Evolutionary conservation across 2,329 filamentous ascomycete genomes (phyloP), one percentile per base, ranked within the genome.

Genomic region (Samsoniella hepiali): DNA sequence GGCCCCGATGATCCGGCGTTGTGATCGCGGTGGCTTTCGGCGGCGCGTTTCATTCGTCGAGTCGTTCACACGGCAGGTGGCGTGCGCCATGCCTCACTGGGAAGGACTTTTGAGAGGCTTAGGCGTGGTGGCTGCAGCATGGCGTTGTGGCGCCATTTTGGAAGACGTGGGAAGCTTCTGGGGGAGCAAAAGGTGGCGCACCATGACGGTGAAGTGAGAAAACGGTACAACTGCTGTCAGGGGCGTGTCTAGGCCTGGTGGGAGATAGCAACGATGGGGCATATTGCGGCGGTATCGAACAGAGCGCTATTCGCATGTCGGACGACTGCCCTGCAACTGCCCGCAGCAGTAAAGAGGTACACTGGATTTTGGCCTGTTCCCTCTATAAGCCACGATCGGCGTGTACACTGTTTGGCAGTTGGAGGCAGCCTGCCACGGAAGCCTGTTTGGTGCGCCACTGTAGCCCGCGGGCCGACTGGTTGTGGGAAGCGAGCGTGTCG

Each of bases 41-140:
- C 31, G 50, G 17, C 7, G 22, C n/a, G 4, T 49, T 38, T 49
- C 22, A 62, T 62, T 62, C 51, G 59, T 56, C n/a, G 59, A 56
- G 38, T 62, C 59, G 59, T 62, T 62, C 59, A 62, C 38, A 40
- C 44, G 29, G 47, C 38, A 47, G 40, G 42, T 56, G 59, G 50
- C 59, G 51, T 32, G 22, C 40, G 10, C 59, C 31, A 62, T 40
- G 11, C 59, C 32, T 31, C 8, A 13, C 31, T 40, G n/a, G 51
- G 59, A 62, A 62, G 59, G 17, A 62, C 59, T 62, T 62, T 56
- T 62, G 59, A 54, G 50, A 36, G 58, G 50, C 58, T 54, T 36
- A 45, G 58, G 27, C 47, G 32, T 34, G 15, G 58, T 61, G 51
- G 51, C 51, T 55, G 49, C 58, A 22, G 22, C 36, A 45, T 54